These are phyloP conservation scores for Knufia petricola DNA, from an alignment of 2,329 filamentous ascomycete genomes.

Conservation along the genomic window DNA sequence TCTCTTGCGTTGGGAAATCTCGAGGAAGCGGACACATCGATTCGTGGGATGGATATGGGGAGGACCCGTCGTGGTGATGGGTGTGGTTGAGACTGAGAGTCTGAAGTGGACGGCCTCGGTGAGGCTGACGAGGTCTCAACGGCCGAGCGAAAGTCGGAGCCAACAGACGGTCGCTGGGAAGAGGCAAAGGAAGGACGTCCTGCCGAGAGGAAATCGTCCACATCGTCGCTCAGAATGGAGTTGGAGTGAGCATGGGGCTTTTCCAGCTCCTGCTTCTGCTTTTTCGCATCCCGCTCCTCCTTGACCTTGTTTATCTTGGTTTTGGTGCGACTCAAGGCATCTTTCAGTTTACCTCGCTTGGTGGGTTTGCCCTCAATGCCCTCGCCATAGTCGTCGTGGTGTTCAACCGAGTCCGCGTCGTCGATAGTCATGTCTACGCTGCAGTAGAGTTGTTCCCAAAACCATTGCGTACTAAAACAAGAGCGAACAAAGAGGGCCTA, in stretches of 20 bases:
- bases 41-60: constrained; percentile 24
- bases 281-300: constrained; percentile 6
- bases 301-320: constrained; percentile 21
- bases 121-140: constrained; percentile 9
- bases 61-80: constrained; percentile 24
- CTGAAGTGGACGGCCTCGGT: constrained; percentile 18
- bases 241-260: too few species aligned
- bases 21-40: constrained; percentile 28
- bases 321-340: constrained; percentile 19
- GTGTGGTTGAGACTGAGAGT: constrained; percentile 13
- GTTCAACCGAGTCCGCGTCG: constrained; percentile 16
- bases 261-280: constrained; percentile 6
- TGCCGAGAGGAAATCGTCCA: constrained; percentile 21
- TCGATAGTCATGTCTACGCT: constrained; percentile 9
- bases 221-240: constrained; percentile 15
- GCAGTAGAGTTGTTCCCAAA: background rate
- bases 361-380: constrained; percentile 11
- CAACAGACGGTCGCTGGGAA: constrained; percentile 11
- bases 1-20: constrained; percentile 28
- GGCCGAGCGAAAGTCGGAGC: constrained; percentile 2
- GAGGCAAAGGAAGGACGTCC: constrained; percentile 15
- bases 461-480: background rate
- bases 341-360: constrained; percentile 19
- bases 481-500: background rate
- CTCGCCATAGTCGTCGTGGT: constrained; percentile 7